Percentiles rank a stretch among this genome's conserved stretches.
Evolutionary conservation across 208 protist species (phyloP).

Genomic region (Crithidia sp.): DNA sequence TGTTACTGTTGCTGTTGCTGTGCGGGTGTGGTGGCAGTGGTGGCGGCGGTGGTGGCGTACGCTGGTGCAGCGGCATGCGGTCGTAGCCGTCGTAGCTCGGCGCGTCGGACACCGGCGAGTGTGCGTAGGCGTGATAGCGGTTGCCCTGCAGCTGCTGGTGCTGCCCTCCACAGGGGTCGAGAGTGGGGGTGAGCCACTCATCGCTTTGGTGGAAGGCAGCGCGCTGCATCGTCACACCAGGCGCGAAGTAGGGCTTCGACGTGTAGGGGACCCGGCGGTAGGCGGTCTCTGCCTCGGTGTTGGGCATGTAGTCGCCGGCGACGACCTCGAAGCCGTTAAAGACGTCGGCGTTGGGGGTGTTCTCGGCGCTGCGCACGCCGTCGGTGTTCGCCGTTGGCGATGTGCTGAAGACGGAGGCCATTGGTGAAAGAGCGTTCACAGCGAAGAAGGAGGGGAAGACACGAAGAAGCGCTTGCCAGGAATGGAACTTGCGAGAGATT

Average conservation of each 20-base stretch:
- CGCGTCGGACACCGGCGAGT: conserved; percentile 8
- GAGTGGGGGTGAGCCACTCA: conserved; percentile 9
- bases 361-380: neutral
- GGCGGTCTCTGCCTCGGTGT: neutral
- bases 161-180: neutral
- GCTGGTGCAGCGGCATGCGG: neutral
- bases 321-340: conserved; percentile 27
- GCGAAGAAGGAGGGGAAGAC: neutral
- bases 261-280: conserved; percentile 14
- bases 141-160: neutral
- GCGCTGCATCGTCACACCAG: neutral
- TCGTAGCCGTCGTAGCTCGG: conserved; percentile 23
- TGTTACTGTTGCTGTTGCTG: neutral
- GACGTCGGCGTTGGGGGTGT: neutral
- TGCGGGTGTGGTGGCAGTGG: conserved; percentile 4
- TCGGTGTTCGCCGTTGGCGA: conserved; percentile 4
- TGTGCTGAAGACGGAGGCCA: conserved; percentile 22
- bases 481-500: too few relatives aligned
- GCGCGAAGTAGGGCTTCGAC: conserved; percentile 6
- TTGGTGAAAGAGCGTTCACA: neutral
- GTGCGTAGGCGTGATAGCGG: neutral
- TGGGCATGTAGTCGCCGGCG: conserved; percentile 27
- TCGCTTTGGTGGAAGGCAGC: conserved; percentile 11
- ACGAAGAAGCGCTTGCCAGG: too few relatives aligned
- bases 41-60: conserved; percentile 10